phyloP scores from a whole-genome alignment of 176 grass and related monocot genomes.

The Chrysopogon serrulatus region DNA sequence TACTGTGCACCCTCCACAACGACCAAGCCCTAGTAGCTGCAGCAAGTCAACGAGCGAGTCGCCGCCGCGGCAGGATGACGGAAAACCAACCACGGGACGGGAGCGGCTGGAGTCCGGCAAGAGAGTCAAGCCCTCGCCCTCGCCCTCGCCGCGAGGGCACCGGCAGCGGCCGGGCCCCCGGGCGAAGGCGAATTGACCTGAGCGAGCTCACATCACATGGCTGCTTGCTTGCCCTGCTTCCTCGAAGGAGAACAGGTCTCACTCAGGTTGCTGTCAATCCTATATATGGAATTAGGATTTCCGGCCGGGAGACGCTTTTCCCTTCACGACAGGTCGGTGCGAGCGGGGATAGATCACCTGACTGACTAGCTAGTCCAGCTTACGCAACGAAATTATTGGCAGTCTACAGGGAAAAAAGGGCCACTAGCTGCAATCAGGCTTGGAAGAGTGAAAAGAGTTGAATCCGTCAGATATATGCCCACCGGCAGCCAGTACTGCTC shows the following conservation, averaged over 20 bases:
- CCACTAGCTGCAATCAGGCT: background rate
- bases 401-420: no score
- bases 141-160: slow-evolving; percentile 18
- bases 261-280: slow-evolving; percentile 19
- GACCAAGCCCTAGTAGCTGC: background rate
- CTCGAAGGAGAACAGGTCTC: background rate
- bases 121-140: background rate
- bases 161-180: background rate
- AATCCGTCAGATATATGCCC: background rate
- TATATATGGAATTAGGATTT: background rate
- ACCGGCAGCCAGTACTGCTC: background rate
- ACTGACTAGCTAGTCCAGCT: background rate
- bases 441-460: background rate
- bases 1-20: background rate
- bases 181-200: background rate
- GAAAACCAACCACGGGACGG: background rate
- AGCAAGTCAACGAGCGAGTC: background rate
- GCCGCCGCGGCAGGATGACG: background rate
- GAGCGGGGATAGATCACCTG: background rate
- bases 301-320: background rate
- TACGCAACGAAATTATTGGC: background rate
- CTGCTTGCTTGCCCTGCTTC: background rate
- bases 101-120: background rate
- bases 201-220: background rate
- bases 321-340: background rate